Percentiles rank a stretch among this genome's conserved stretches.
Evolutionary conservation across 805 yeast genomes (phyloP).

Genomic region (Diddensiella transvaalensis): DNA sequence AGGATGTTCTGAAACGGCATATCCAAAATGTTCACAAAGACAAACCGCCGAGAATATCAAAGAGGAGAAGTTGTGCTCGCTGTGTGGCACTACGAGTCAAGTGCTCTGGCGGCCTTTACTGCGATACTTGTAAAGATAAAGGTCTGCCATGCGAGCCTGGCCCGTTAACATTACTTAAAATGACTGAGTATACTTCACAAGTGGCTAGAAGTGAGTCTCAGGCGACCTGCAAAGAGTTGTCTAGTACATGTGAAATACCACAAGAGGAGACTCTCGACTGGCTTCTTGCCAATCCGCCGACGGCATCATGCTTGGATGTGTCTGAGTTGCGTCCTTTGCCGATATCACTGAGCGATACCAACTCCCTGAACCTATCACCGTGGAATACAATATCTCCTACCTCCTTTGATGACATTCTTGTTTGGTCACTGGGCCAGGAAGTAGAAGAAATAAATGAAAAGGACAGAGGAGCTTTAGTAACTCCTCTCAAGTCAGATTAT

Average conservation of each 20-base stretch:
- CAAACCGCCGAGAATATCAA: constrained; percentile 4
- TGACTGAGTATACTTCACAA: not conserved
- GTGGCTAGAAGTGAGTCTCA: not conserved
- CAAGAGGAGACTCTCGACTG: not conserved
- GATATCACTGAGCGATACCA: no score
- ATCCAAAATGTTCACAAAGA: constrained; percentile 6
- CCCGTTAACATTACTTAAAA: not conserved
- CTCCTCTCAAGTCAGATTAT: not conserved
- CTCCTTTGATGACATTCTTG: not conserved
- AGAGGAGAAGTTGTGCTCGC: constrained; percentile 5
- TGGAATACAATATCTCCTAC: not conserved
- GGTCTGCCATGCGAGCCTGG: constrained; percentile 2
- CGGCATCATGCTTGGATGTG: not conserved
- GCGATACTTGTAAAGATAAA: constrained; percentile 1
- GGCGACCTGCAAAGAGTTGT: no score
- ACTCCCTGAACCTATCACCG: not conserved
- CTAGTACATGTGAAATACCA: no score
- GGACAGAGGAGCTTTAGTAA: no score
- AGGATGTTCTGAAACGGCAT: constrained; percentile 7
- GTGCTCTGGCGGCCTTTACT: constrained; percentile 5
- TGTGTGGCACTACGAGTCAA: constrained; percentile 4
- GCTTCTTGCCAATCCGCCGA: not conserved
- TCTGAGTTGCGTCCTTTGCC: not conserved
- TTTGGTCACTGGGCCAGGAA: not conserved
- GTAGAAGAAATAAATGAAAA: no score